Conservation (phyloP, 345 rosid genomes). For the Corymbia maculata region DNA sequence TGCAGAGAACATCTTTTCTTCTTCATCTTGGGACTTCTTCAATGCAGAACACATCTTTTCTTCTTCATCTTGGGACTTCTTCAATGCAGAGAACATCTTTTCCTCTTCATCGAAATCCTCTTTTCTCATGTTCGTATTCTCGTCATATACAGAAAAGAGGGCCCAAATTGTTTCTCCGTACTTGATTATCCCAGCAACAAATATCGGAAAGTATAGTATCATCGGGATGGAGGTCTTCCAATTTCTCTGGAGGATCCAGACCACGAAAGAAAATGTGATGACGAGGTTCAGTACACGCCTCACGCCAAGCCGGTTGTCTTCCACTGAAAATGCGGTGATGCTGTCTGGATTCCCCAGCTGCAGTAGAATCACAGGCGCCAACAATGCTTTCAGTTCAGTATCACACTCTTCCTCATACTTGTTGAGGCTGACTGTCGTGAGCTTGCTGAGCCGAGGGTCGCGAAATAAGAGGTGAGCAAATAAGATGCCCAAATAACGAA, state of each 20-base stretch:
- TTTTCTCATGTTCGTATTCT: background rate
- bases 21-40: too few species aligned
- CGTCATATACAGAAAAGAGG: background rate
- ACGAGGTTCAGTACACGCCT: background rate
- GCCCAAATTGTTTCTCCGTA: constrained; percentile 3
- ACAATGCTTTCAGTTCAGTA: background rate
- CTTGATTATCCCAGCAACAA: constrained; percentile 3
- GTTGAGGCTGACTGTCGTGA: background rate
- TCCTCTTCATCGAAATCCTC: background rate
- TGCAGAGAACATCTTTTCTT: background rate
- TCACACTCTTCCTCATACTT: background rate
- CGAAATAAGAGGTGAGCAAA: background rate
- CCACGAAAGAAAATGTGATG: background rate
- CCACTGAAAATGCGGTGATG: constrained; percentile 10
- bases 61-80: background rate
- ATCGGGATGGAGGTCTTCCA: constrained; percentile 1
- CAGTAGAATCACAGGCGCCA: constrained; percentile 11
- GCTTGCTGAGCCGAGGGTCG: constrained; percentile 3
- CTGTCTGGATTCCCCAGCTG: constrained; percentile 9
- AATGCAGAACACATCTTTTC: too few species aligned
- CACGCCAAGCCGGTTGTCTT: constrained; percentile 3
- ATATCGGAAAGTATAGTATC: background rate
- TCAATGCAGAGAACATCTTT: background rate
- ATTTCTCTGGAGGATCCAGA: background rate
- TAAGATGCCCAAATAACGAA: constrained; percentile 3